Conservation (phyloP, 352 stramenopile genomes). For the Phytopythium litorale region DNA sequence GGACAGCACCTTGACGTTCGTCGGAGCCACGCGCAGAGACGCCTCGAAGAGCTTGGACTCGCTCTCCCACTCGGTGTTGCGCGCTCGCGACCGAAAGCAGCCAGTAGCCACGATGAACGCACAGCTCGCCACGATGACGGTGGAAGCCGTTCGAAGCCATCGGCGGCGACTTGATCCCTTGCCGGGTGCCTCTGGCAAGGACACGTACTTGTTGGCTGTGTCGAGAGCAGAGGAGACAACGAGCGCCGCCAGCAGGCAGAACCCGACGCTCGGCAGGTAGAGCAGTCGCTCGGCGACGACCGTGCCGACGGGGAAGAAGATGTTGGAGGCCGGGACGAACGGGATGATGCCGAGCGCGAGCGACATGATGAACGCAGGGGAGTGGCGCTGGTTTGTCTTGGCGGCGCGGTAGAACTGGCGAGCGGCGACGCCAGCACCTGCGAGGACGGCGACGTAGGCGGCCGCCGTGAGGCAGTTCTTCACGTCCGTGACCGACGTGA, state of each 20-base stretch:
- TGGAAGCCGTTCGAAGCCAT: background rate
- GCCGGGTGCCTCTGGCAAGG: background rate
- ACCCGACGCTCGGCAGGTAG: constrained; percentile 89
- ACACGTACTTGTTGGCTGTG: constrained; percentile 18
- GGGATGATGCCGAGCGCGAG: constrained; percentile 77
- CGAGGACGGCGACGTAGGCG: constrained; percentile 52
- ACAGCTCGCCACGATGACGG: constrained; percentile 11
- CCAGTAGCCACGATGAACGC: constrained; percentile 25
- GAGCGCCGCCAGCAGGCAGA: constrained; percentile 59
- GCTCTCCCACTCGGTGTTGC: constrained; percentile 64
- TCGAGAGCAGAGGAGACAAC: constrained; percentile 24
- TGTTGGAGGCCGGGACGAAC: constrained; percentile 90
- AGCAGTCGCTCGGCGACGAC: constrained; percentile 89
- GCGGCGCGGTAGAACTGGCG: background rate
- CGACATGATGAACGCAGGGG: constrained; percentile 33
- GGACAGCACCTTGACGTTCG: constrained; percentile 75
- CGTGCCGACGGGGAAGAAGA: constrained; percentile 89
- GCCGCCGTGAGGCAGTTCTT: constrained; percentile 57
- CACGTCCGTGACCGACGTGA: constrained; percentile 44
- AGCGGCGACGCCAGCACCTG: constrained; percentile 15
- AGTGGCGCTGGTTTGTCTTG: constrained; percentile 2
- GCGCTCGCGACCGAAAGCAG: constrained; percentile 34
- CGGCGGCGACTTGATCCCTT: background rate
- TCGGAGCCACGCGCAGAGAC: constrained; percentile 46
- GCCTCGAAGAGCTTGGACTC: constrained; percentile 58